A percentile compares a stretch with the other conserved stretches of the same genome.
Conservation (phyloP, 352 stramenopile species). For the Globisporangium abappressorium region DNA sequence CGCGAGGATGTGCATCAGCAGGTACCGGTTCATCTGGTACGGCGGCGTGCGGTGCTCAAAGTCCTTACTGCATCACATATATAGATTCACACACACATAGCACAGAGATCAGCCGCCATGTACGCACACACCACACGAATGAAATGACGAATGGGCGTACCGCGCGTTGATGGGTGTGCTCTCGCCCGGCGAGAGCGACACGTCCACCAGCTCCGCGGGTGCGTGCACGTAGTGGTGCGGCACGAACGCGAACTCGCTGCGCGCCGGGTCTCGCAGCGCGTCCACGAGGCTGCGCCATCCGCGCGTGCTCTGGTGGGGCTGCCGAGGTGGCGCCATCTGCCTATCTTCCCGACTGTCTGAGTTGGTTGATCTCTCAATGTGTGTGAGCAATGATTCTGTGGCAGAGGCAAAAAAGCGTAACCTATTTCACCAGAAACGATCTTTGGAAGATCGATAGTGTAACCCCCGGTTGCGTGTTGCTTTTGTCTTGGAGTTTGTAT, state of each 20-base stretch:
- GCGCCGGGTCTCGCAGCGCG: conserved; percentile 58
- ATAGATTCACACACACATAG: background rate
- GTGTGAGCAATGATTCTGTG: background rate
- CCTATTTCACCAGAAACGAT: conserved; percentile 1
- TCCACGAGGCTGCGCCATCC: conserved; percentile 65
- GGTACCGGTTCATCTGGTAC: conserved; percentile 53
- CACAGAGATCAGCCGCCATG: background rate
- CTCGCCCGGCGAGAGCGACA: conserved; percentile 39
- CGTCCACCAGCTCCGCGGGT: conserved; percentile 31
- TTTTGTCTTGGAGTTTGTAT: background rate
- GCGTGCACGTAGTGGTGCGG: conserved; percentile 74
- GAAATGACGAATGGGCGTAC: background rate
- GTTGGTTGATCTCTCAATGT: background rate
- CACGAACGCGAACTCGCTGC: conserved; percentile 81
- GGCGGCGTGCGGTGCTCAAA: conserved; percentile 24
- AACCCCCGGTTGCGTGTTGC: background rate
- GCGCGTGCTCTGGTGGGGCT: conserved; percentile 10
- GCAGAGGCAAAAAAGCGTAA: background rate
- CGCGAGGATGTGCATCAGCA: conserved; percentile 52
- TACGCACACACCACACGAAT: background rate
- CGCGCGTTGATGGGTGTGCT: conserved; percentile 61
- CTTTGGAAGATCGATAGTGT: background rate
- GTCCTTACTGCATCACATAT: conserved; percentile 11
- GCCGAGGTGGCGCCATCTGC: background rate
- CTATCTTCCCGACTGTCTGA: background rate